Percentiles rank a stretch among this genome's conserved stretches.
Conservation (phyloP, 164 flowering plant genomes). For the Santalum album region DNA sequence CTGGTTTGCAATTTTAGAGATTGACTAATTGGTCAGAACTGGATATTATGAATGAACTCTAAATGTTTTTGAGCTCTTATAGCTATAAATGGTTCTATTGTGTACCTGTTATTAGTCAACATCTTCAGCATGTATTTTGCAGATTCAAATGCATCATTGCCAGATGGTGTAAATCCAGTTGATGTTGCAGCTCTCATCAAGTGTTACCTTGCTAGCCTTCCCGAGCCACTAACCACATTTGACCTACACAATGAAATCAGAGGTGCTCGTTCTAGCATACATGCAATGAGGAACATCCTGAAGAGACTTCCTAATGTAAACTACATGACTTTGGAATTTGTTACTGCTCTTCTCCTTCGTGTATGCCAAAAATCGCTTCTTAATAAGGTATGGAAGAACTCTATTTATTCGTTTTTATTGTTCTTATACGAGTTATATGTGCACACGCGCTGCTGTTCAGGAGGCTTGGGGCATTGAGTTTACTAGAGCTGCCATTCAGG, state of each 20-base stretch:
- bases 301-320: slow-evolving; percentile 81
- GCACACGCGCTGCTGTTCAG: neutral
- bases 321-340: slow-evolving; percentile 73
- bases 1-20: no score
- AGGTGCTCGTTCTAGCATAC: slow-evolving; percentile 66
- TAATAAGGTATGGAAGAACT: slow-evolving; percentile 51
- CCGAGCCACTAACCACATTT: slow-evolving; percentile 80
- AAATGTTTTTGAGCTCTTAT: neutral
- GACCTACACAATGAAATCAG: slow-evolving; percentile 65
- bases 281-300: slow-evolving; percentile 48
- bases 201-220: slow-evolving; percentile 85
- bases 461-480: neutral
- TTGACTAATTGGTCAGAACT: no score
- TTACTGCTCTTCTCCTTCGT: slow-evolving; percentile 74
- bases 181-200: slow-evolving; percentile 63
- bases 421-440: neutral
- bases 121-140: slow-evolving; percentile 2
- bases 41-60: no score
- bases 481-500: no score
- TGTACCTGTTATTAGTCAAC: no score
- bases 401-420: slow-evolving; percentile 4
- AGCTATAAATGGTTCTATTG: slow-evolving; percentile 1
- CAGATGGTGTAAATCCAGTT: slow-evolving; percentile 58
- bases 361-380: slow-evolving; percentile 82
- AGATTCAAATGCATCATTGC: slow-evolving; percentile 71